A percentile compares a stretch with the other conserved stretches of the same genome.
These are phyloP conservation scores for Jaenimonas drosophilae DNA, from an alignment of 208 protist species.

Conservation along the genomic window DNA sequence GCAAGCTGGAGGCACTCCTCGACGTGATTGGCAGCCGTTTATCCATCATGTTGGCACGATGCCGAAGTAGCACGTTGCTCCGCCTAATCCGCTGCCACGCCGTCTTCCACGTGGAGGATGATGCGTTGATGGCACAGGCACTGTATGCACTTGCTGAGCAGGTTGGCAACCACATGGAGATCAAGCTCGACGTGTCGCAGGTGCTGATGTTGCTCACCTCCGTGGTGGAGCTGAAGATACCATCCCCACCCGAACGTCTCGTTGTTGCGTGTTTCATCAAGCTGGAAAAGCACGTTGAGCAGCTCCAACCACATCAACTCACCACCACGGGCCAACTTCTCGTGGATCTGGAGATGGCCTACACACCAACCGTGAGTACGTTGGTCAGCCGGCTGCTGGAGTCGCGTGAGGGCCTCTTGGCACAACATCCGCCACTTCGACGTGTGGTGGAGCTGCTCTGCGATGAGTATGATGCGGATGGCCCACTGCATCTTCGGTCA, in stretches of 20 bases:
- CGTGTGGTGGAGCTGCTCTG: conserved; percentile 55
- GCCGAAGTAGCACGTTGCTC: conserved; percentile 62
- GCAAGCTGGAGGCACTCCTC: conserved; percentile 58
- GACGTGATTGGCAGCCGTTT: conserved; percentile 72
- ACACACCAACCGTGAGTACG: conserved; percentile 35
- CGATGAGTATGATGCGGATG: conserved; percentile 71
- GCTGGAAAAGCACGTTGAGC: conserved; percentile 39
- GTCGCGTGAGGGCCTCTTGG: conserved; percentile 43
- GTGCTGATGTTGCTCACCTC: conserved; percentile 54
- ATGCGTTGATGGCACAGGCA: conserved; percentile 21
- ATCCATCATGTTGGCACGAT: conserved; percentile 40
- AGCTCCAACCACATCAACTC: conserved; percentile 38
- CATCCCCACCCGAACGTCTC: conserved; percentile 25
- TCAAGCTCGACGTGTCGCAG: conserved; percentile 48
- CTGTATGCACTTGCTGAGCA: conserved; percentile 48
- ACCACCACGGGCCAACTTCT: conserved; percentile 39
- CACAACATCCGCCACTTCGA: conserved; percentile 26
- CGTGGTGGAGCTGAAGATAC: conserved; percentile 27
- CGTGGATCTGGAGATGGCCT: conserved; percentile 79
- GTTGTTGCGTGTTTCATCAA: conserved; percentile 39
- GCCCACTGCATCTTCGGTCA: conserved; percentile 30
- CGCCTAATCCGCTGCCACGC: conserved; percentile 76
- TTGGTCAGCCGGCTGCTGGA: conserved; percentile 68
- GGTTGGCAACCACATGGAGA: conserved; percentile 22
- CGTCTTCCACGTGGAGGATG: conserved; percentile 34